These are phyloP conservation scores for Schwanniomyces occidentalis DNA, from an alignment of 805 yeast species.

Conservation along the genomic window DNA sequence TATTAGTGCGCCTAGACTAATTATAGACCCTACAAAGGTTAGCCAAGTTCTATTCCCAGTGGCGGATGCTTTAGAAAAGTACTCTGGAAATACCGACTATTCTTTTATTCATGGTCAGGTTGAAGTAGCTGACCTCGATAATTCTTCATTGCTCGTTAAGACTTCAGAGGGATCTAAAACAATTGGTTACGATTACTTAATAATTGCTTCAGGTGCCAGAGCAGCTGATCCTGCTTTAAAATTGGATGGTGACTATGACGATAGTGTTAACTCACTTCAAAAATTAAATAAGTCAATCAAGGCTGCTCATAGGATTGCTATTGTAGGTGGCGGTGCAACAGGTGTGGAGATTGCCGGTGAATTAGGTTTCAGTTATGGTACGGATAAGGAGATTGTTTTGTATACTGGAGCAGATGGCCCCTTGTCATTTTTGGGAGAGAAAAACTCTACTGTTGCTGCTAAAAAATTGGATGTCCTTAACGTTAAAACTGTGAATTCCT, in stretches of 20 bases:
- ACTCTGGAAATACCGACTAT: constrained; percentile 13
- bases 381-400: constrained; percentile 21
- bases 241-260: constrained; percentile 17
- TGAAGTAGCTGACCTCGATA: constrained; percentile 24
- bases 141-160: constrained; percentile 15
- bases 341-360: constrained; percentile 43
- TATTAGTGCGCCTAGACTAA: constrained; percentile 32
- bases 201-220: constrained; percentile 36
- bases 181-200: constrained; percentile 29
- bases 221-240: constrained; percentile 24
- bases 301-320: constrained; percentile 28
- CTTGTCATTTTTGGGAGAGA: constrained; percentile 14
- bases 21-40: constrained; percentile 23
- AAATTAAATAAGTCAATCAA: constrained; percentile 15
- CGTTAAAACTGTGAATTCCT: constrained; percentile 23
- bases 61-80: constrained; percentile 16
- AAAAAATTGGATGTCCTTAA: constrained; percentile 15
- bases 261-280: constrained; percentile 16
- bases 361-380: constrained; percentile 21
- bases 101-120: constrained; percentile 27
- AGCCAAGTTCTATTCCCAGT: constrained; percentile 19
- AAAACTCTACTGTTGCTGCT: constrained; percentile 13
- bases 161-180: constrained; percentile 7
- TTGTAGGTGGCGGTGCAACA: constrained; percentile 42
- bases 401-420: constrained; percentile 25